These are phyloP conservation scores for Trichoderma asperellum DNA, from an alignment of 2,329 filamentous ascomycete genomes.

Conservation along the genomic window DNA sequence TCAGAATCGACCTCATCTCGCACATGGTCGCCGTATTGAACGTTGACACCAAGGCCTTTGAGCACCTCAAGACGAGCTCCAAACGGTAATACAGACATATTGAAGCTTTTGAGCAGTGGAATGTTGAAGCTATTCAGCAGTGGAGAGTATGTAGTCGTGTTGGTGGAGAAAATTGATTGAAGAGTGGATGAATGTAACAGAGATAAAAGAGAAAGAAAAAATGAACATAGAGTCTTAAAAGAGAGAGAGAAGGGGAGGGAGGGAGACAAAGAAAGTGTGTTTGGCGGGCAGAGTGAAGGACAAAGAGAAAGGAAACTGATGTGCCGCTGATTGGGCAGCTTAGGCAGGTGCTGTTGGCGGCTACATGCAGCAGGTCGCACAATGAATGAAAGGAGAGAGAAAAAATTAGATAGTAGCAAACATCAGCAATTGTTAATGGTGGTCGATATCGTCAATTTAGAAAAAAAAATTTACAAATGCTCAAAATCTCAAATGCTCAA, in stretches of 20 bases:
- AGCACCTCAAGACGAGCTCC: conserved; percentile 34
- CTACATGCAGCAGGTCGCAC: conserved; percentile 8
- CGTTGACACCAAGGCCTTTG: conserved; percentile 32
- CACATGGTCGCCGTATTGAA: conserved; percentile 12
- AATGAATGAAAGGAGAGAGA: not conserved
- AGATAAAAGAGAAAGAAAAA: not conserved
- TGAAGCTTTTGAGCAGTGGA: not conserved
- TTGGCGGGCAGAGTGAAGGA: not conserved
- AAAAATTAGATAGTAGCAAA: not conserved
- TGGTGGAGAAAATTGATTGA: not conserved
- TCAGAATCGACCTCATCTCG: conserved; percentile 2
- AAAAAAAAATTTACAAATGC: not conserved
- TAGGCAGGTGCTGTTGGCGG: conserved; percentile 11
- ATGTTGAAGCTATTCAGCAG: conserved; percentile 26
- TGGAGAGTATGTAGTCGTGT: not conserved
- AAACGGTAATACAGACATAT: conserved; percentile 33
- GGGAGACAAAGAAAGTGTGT: not conserved
- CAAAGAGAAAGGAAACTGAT: not conserved
- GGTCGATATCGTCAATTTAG: not conserved
- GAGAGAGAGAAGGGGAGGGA: not conserved
- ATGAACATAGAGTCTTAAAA: not conserved
- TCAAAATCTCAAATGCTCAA: not conserved
- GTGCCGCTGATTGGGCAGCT: conserved; percentile 4
- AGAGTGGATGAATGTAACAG: not conserved
- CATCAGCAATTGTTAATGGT: not conserved